Conservation (phyloP, 2,329 filamentous ascomycete species). For the Neophaeococcomyces mojaviensis region DNA sequence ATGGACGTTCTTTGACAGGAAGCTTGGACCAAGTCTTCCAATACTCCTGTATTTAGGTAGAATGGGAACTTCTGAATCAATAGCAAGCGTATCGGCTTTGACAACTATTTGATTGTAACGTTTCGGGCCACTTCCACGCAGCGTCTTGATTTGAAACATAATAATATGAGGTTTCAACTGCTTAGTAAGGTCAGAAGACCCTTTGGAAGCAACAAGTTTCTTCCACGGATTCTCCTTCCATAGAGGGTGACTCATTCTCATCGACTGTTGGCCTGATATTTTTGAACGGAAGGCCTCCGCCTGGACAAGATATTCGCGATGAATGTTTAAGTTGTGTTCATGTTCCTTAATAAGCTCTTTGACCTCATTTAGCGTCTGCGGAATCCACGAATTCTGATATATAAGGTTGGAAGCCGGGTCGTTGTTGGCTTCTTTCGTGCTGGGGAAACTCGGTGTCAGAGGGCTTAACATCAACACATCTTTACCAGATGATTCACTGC, state of each 20-base stretch:
- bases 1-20: constrained; percentile 19
- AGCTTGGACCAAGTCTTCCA: constrained; percentile 16
- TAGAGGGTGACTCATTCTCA: not conserved
- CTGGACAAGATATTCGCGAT: constrained; percentile 1
- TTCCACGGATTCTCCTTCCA: not conserved
- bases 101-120: not conserved
- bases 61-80: not conserved
- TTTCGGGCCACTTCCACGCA: not conserved
- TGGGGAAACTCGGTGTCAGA: too few relatives aligned
- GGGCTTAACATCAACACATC: too few relatives aligned
- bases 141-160: not conserved
- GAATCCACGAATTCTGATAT: not conserved
- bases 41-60: constrained; percentile 21
- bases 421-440: too few relatives aligned
- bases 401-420: not conserved
- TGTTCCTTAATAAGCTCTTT: not conserved
- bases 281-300: not conserved
- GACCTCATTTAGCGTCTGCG: not conserved
- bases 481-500: too few relatives aligned
- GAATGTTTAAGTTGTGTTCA: constrained; percentile 1
- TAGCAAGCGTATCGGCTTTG: not conserved
- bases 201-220: not conserved
- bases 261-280: not conserved
- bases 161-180: too few relatives aligned
- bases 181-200: too few relatives aligned